These are phyloP conservation scores for Bipolaris oryzae DNA, from an alignment of 2,329 filamentous ascomycete genomes.

Conservation along the genomic window DNA sequence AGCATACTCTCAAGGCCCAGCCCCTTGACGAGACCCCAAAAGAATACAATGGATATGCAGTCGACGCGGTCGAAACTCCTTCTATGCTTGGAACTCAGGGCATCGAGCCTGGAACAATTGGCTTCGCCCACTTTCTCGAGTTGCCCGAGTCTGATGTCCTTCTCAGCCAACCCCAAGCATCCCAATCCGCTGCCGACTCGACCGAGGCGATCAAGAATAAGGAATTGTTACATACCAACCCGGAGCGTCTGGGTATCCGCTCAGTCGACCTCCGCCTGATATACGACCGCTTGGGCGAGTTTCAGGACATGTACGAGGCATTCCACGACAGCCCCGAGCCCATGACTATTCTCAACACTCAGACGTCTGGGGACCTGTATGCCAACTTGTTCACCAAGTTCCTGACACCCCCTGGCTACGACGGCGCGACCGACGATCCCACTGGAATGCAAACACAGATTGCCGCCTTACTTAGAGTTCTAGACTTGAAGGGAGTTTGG, in stretches of 20 bases:
- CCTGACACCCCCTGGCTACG: constrained; percentile 48
- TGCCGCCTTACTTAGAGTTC: constrained; percentile 68
- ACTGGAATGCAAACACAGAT: constrained; percentile 72
- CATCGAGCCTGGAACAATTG: constrained; percentile 72
- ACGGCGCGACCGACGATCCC: constrained; percentile 59
- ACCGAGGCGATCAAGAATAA: constrained; percentile 51
- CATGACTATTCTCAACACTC: constrained; percentile 58
- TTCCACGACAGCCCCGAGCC: constrained; percentile 60
- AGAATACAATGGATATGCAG: constrained; percentile 37
- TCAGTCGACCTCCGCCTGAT: constrained; percentile 40
- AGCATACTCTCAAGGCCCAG: constrained; percentile 22
- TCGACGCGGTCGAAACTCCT: constrained; percentile 60
- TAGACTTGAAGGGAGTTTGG: constrained; percentile 71
- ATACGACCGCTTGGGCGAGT: constrained; percentile 46
- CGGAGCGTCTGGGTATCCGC: constrained; percentile 49
- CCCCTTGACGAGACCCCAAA: constrained; percentile 21
- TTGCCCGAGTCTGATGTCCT: constrained; percentile 68
- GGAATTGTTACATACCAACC: constrained; percentile 47
- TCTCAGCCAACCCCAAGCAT: constrained; percentile 60
- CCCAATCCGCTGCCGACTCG: constrained; percentile 38
- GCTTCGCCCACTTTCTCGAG: constrained; percentile 71
- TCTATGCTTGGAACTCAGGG: constrained; percentile 77
- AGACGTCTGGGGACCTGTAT: constrained; percentile 59
- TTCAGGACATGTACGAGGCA: constrained; percentile 61
- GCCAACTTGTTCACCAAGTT: constrained; percentile 52